Evolutionary conservation across 2,329 filamentous ascomycete species (phyloP).

Genomic region (Dactylella cylindrospora): DNA sequence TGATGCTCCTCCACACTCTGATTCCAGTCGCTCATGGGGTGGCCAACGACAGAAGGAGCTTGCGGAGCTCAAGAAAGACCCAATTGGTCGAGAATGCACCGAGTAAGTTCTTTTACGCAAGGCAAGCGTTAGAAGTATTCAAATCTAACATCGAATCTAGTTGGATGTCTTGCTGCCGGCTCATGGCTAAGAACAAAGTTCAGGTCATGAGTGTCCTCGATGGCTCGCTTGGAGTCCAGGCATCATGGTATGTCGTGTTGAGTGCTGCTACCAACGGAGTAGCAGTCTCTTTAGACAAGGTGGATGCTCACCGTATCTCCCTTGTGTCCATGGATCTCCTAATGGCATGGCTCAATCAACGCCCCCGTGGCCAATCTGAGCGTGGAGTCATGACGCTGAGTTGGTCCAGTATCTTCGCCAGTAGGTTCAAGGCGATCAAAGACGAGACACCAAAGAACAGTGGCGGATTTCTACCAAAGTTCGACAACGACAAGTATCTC

Average conservation of each 20-base stretch:
- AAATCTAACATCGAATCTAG: conserved; percentile 8
- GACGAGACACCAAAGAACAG: conserved; percentile 41
- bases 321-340: conserved; percentile 38
- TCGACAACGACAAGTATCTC: conserved; percentile 22
- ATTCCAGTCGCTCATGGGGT: conserved; percentile 49
- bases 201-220: conserved; percentile 42
- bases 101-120: conserved; percentile 19
- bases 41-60: conserved; percentile 50
- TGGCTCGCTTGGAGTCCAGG: conserved; percentile 17
- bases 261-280: conserved; percentile 40
- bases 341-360: conserved; percentile 40
- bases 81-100: conserved; percentile 31
- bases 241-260: conserved; percentile 35
- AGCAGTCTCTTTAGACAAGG: conserved; percentile 15
- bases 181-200: conserved; percentile 35
- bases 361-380: conserved; percentile 8
- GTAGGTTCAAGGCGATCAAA: conserved; percentile 37
- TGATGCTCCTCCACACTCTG: conserved; percentile 57
- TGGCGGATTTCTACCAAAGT: conserved; percentile 35
- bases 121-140: too few relatives aligned
- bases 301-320: conserved; percentile 20
- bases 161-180: conserved; percentile 37
- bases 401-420: conserved; percentile 24
- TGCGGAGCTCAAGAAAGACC: conserved; percentile 29
- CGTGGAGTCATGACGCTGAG: conserved; percentile 30